phyloP scores from a whole-genome alignment of 2,329 filamentous ascomycete species.

The Arthrinium puccinioides region DNA sequence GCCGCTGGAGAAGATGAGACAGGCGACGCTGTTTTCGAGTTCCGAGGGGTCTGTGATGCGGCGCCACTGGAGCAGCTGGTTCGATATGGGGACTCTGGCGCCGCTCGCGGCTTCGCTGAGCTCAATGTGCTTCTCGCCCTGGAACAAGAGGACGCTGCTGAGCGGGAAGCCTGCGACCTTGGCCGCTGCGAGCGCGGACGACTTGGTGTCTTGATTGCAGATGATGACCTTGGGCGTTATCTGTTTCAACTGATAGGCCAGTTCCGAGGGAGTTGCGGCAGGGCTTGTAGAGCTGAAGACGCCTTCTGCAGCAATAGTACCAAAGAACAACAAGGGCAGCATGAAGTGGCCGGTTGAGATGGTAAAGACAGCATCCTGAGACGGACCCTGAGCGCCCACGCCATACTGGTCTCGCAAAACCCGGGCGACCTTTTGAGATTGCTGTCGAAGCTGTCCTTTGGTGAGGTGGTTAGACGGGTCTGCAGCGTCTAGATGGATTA shows the following conservation, averaged over 20 bases:
- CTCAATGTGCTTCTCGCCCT: conserved; percentile 23
- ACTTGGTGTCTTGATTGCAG: conserved; percentile 39
- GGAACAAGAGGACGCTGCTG: conserved; percentile 43
- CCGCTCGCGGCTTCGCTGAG: conserved; percentile 20
- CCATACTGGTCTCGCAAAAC: conserved; percentile 36
- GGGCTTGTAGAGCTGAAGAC: conserved; percentile 18
- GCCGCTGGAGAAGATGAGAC: conserved; percentile 39
- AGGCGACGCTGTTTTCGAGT: conserved; percentile 33
- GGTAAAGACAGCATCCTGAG: conserved; percentile 16
- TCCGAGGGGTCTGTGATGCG: conserved; percentile 40
- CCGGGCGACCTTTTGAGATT: conserved; percentile 46
- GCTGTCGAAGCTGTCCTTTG: conserved; percentile 38
- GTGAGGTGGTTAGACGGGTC: conserved; percentile 47
- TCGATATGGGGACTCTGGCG: conserved; percentile 23
- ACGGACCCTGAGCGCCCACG: conserved; percentile 11
- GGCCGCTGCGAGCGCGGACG: conserved; percentile 41
- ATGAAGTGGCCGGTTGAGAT: conserved; percentile 17
- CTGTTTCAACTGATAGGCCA: conserved; percentile 28
- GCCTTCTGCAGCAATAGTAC: conserved; percentile 14
- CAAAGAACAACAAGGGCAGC: conserved; percentile 18
- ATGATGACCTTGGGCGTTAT: conserved; percentile 30
- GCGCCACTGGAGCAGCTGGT: conserved; percentile 40
- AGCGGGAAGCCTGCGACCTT: conserved; percentile 33
- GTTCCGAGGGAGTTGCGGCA: conserved; percentile 14
- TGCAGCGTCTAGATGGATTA: conserved; percentile 50